These are phyloP conservation scores for Leccinum rimulosum DNA, from an alignment of 768 basidiomycete species.

Conservation along the genomic window DNA sequence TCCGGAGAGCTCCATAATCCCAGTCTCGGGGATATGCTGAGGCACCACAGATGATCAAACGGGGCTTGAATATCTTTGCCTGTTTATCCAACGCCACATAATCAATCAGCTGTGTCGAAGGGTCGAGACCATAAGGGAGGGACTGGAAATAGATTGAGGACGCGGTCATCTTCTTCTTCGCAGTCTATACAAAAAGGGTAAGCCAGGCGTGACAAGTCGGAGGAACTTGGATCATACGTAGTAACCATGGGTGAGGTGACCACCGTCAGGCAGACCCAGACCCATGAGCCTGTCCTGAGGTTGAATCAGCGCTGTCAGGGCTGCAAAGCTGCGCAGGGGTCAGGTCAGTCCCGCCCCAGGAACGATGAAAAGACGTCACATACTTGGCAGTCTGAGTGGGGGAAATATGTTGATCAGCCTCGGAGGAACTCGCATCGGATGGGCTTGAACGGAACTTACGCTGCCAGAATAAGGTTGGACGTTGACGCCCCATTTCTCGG, in stretches of 20 bases:
- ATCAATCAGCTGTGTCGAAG: slow-evolving; percentile 85
- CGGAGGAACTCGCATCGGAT: neutral
- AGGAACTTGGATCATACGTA: slow-evolving; percentile 54
- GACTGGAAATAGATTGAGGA: slow-evolving; percentile 99
- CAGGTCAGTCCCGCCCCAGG: slow-evolving; percentile 14
- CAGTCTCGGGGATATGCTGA: slow-evolving; percentile 98
- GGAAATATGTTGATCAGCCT: slow-evolving; percentile 14
- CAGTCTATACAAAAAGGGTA: slow-evolving; percentile 53
- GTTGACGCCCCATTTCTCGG: slow-evolving; percentile 94
- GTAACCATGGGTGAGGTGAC: slow-evolving; percentile 96
- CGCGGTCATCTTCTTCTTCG: slow-evolving; percentile 99
- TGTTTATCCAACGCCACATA: slow-evolving; percentile 77
- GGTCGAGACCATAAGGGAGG: slow-evolving; percentile 85
- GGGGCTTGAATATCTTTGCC: slow-evolving; percentile 94
- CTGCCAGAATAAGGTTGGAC: slow-evolving; percentile 98
- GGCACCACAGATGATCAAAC: slow-evolving; percentile 94
- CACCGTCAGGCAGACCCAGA: slow-evolving; percentile 96
- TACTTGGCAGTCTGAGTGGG: slow-evolving; percentile 78
- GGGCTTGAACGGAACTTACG: slow-evolving; percentile 50
- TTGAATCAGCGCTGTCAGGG: slow-evolving; percentile 92
- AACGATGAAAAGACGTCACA: slow-evolving; percentile 25
- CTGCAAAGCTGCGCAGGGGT: slow-evolving; percentile 71
- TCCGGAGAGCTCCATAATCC: slow-evolving; percentile 85
- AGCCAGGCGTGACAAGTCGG: neutral
- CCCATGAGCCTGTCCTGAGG: slow-evolving; percentile 99